phyloP scores from a whole-genome alignment of 345 rosid species.

The Corchorus capsularis region DNA sequence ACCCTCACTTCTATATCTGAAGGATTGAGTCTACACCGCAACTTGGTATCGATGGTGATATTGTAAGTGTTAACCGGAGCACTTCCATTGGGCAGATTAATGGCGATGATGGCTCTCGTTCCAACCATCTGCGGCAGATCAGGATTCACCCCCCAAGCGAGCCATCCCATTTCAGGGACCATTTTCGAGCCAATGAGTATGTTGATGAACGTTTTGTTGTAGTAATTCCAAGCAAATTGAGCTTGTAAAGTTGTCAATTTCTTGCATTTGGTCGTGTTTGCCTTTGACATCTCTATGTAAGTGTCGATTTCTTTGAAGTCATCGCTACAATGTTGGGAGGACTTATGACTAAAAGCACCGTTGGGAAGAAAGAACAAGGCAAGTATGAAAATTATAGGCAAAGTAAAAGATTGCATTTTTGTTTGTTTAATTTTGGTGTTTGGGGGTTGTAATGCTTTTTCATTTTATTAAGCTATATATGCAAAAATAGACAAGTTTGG shows the following conservation, averaged over 20 bases:
- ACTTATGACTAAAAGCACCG: background rate
- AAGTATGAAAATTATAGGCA: background rate
- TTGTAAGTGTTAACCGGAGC: constrained; percentile 30
- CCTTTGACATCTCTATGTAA: background rate
- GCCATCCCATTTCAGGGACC: constrained; percentile 35
- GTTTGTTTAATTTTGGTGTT: no score
- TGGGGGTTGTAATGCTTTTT: background rate
- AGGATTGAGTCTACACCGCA: constrained; percentile 44
- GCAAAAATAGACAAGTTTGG: background rate
- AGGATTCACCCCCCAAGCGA: constrained; percentile 71
- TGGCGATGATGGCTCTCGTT: constrained; percentile 53
- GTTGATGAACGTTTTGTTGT: constrained; percentile 14
- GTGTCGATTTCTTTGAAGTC: background rate
- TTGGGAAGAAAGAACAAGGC: constrained; percentile 12
- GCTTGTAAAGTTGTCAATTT: constrained; percentile 36
- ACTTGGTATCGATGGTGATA: constrained; percentile 35
- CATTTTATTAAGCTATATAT: background rate
- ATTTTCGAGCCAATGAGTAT: constrained; percentile 34
- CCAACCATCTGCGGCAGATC: constrained; percentile 47
- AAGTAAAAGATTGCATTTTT: constrained; percentile 2
- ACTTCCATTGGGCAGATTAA: constrained; percentile 21
- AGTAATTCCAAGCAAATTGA: constrained; percentile 36
- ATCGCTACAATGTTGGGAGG: constrained; percentile 10
- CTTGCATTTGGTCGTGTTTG: constrained; percentile 22
- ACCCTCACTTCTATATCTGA: constrained; percentile 22